Conservation (phyloP, 257 asterid genomes). For the Leonotis leonurus region DNA sequence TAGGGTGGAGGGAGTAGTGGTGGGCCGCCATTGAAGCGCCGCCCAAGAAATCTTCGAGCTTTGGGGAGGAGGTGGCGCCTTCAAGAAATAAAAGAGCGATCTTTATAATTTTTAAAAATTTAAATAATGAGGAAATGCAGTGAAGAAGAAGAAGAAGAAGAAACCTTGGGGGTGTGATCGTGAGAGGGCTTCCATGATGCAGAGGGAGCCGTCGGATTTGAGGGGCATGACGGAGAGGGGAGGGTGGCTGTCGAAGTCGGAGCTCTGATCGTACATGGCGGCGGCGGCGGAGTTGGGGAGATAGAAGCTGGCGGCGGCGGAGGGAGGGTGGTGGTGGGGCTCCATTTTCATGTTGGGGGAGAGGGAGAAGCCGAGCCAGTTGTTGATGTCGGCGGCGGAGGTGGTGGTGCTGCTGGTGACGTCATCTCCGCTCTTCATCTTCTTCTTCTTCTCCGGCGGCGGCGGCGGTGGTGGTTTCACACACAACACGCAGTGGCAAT, state of each 20-base stretch:
- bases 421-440: conserved; percentile 50
- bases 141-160: background rate
- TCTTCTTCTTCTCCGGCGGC: background rate
- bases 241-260: conserved; percentile 40
- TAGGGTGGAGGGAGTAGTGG: conserved; percentile 29
- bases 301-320: conserved; percentile 25
- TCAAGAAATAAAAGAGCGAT: background rate
- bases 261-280: conserved; percentile 26
- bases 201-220: conserved; percentile 81
- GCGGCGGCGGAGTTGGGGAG: conserved; percentile 25
- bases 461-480: no score
- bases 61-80: conserved; percentile 49
- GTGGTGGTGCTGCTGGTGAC: conserved; percentile 17
- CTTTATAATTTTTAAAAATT: background rate
- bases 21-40: conserved; percentile 48
- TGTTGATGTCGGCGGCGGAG: background rate
- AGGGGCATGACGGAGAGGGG: conserved; percentile 67
- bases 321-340: conserved; percentile 18
- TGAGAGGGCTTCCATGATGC: conserved; percentile 72
- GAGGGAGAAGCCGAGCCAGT: conserved; percentile 86
- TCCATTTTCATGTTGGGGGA: conserved; percentile 73
- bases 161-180: conserved; percentile 55
- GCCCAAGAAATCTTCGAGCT: conserved; percentile 76
- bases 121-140: background rate
- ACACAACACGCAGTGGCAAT: background rate